A percentile compares a stretch with the other conserved stretches of the same genome.
Evolutionary conservation across 345 rosid species (phyloP).

Genomic region (Euclidium syriacum): DNA sequence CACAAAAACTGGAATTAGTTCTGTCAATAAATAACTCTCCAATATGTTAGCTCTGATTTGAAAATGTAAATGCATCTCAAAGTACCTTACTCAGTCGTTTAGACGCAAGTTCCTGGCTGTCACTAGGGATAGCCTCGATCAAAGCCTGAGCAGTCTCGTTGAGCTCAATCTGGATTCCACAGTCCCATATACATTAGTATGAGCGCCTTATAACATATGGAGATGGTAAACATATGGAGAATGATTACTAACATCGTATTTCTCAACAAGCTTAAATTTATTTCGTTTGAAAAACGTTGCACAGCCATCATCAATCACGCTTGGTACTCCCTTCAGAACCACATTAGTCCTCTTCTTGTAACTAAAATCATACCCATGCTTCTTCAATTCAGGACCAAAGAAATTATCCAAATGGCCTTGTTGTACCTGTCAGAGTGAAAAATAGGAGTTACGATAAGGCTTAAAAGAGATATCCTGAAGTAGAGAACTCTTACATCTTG

Average conservation of each 20-base stretch:
- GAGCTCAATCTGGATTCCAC: constrained; percentile 55
- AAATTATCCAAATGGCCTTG: constrained; percentile 56
- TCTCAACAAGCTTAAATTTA: constrained; percentile 58
- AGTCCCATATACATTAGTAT: not conserved
- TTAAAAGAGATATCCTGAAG: not conserved
- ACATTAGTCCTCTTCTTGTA: constrained; percentile 62
- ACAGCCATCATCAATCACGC: constrained; percentile 54
- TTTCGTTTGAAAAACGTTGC: constrained; percentile 69
- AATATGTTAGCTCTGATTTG: not conserved
- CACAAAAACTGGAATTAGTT: constrained; percentile 10
- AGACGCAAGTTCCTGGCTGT: constrained; percentile 52
- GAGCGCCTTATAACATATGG: not conserved
- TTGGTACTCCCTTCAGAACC: constrained; percentile 43
- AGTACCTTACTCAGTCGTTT: constrained; percentile 55
- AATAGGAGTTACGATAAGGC: no score
- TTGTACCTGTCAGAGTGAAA: constrained; percentile 44
- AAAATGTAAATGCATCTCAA: not conserved
- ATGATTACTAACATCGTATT: constrained; percentile 49
- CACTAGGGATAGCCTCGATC: constrained; percentile 58
- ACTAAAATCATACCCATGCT: constrained; percentile 58
- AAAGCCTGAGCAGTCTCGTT: constrained; percentile 72
- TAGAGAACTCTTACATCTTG: constrained; percentile 44
- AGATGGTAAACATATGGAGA: not conserved
- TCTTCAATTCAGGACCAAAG: constrained; percentile 56
- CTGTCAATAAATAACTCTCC: not conserved